Evolutionary conservation across 345 rosid genomes (phyloP), one percentile per base, ranked within the genome.

Genomic region (Salix exigua): DNA sequence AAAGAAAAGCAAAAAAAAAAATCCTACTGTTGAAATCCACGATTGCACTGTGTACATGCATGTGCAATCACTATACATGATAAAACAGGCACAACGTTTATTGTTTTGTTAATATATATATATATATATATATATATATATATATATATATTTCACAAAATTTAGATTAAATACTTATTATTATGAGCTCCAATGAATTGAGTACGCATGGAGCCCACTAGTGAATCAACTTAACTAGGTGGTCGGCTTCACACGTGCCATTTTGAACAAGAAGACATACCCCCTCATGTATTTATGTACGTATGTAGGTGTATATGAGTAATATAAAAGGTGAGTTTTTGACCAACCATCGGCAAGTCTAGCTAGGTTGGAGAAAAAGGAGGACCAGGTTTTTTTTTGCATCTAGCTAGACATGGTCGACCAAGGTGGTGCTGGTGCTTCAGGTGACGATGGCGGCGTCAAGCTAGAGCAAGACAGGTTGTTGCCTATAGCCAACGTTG

Each of bases 351-450:
- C 31, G 30, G 26, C 48, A 7, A 75, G 79, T 35, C 51, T 58
- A 66, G 66, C 63, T 4, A 53, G 21, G 37, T 18, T 58, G 38
- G 38, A 69, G 19, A 68, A 35, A n/a, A 11, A 68, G 51, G 7
- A 75, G 23, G 1, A 4, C 70, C 48, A 16, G 67, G 48, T 38
- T 71, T 35, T 71, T n/a, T 71, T 35, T 35, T 68, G 70, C 63
- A 26, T 60, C 70, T 66, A 25, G 61, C 73, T 35, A 23, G 70
- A 38, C 37, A 84, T 85, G 88, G 85, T 58, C 17, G 84, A 75
- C 53, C 77, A 79, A 16, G 63, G 44, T 46, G 19, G 76, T 60
- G 75, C 81, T 50, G 16, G 76, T 60, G 75, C 81, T 60, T 77
- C 83, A 3, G 65, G 71, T 31, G 85, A 80, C 2, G 84, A 78